Evolutionary conservation across 2,329 filamentous ascomycete genomes (phyloP), one percentile per base, ranked within the genome.

Genomic region (Cercospora citrullina): DNA sequence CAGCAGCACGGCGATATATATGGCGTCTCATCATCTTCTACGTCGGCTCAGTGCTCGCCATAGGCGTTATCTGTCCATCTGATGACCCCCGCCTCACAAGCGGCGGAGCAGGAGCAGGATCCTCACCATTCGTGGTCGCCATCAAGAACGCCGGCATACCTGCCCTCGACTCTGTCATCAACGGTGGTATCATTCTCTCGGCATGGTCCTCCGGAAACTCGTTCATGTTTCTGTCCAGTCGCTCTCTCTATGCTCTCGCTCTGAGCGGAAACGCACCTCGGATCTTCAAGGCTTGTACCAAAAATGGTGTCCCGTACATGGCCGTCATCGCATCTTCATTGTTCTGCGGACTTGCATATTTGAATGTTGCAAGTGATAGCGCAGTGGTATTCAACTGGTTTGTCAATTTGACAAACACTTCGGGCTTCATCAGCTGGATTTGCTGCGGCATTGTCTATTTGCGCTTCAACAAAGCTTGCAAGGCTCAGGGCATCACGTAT

Each of bases 181-280:
- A 92, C 75, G 89, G 84, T 36, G 87, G 86, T 21, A 86, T 91
- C 72, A 81, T 91, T 62, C 88, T 89, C 16, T 90, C 87, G 5
- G 89, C 89, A 1, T 85, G 84, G 79, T 86, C 84, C 0, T 84
- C 85, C 12, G 86, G 83, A 58, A 87, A 87, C 74, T 82, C 83
- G 0, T 85, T 85, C 77, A 75, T 86, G 21, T 87, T 85, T 75
- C 80, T 84, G 7, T 83, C 83, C 2, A 83, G 81, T 6, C 84
- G 85, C 45, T 84, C 83, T 4, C 78, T 87, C 4, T 85, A 86
- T 74, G 81, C 84, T 1, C 79, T 87, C 16, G 84, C 90, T 0
- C 82, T 89, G 8, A 88, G 86, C 65, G 87, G 87, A 14, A 89
- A 91, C 60, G 90, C 90, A 0, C 90, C 90, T 14, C 60, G 60